Conservation (phyloP, 371 early-diverging fungal species). For the Mucor ambiguus region DNA sequence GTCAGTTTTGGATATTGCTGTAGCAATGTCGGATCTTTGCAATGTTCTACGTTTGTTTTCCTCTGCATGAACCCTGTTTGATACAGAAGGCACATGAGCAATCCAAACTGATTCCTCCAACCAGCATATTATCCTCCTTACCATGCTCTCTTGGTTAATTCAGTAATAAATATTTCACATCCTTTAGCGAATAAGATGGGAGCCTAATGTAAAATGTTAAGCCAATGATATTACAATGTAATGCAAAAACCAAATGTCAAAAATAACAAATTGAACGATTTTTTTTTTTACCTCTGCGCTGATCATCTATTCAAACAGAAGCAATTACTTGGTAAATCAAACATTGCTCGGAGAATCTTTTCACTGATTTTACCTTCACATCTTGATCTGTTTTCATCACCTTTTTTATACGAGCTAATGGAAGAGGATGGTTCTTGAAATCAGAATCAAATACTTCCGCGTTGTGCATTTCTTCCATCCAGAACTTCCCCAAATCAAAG, state of each 20-base stretch:
- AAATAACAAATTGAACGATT: neutral
- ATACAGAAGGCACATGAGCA: neutral
- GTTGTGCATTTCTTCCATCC: conserved; percentile 44
- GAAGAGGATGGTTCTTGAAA: conserved; percentile 92
- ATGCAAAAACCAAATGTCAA: conserved; percentile 9
- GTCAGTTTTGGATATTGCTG: conserved; percentile 93
- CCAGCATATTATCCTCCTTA: conserved; percentile 20
- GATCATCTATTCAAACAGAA: conserved; percentile 30
- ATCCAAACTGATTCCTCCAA: neutral
- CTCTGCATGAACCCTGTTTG: conserved; percentile 92
- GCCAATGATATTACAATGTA: conserved; percentile 18
- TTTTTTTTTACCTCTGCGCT: conserved; percentile 35
- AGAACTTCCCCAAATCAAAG: conserved; percentile 49
- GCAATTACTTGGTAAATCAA: neutral
- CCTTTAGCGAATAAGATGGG: conserved; percentile 97
- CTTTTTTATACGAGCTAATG: conserved; percentile 98
- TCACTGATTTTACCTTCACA: conserved; percentile 69
- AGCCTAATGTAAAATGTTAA: conserved; percentile 55
- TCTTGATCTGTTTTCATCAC: conserved; percentile 99
- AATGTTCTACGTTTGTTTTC: conserved; percentile 98
- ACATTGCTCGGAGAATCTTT: neutral
- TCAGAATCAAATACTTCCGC: conserved; percentile 59
- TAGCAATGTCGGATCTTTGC: conserved; percentile 94
- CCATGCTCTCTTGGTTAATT: conserved; percentile 96
- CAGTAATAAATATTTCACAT: conserved; percentile 97